Percentiles rank a stretch among this genome's conserved stretches.
Evolutionary conservation across 768 basidiomycete genomes (phyloP).

Genomic region (Rhodocollybia butyracea): DNA sequence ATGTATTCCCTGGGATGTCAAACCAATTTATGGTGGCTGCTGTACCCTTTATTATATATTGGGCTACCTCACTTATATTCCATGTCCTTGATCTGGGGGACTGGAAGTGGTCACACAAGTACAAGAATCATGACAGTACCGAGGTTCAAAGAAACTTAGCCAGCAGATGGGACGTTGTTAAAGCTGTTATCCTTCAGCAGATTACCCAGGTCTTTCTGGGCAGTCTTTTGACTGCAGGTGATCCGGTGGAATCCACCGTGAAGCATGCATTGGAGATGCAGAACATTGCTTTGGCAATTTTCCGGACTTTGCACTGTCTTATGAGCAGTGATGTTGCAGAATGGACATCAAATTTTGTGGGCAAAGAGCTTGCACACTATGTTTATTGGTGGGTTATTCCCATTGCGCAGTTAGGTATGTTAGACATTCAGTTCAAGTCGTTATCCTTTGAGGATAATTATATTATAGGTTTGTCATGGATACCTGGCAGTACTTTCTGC

Average conservation of each 20-base stretch:
- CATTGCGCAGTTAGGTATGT: slow-evolving; percentile 81
- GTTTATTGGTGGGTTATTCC: slow-evolving; percentile 96
- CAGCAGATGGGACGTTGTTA: slow-evolving; percentile 65
- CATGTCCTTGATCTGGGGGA: slow-evolving; percentile 74
- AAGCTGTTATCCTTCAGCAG: slow-evolving; percentile 86
- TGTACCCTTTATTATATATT: slow-evolving; percentile 80
- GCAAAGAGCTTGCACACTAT: slow-evolving; percentile 51
- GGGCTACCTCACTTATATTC: slow-evolving; percentile 78
- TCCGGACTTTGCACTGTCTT: slow-evolving; percentile 33
- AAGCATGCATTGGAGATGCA: slow-evolving; percentile 44
- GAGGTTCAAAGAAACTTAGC: slow-evolving; percentile 81
- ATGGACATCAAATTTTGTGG: too few relatives aligned
- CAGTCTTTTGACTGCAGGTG: slow-evolving; percentile 56
- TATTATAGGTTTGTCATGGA: slow-evolving; percentile 86
- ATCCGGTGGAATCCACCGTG: too few relatives aligned
- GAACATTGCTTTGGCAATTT: slow-evolving; percentile 37
- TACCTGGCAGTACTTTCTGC: slow-evolving; percentile 99
- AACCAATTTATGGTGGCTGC: slow-evolving; percentile 72
- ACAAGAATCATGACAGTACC: slow-evolving; percentile 83
- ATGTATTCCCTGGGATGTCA: slow-evolving; percentile 53
- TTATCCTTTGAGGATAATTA: neutral
- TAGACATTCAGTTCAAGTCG: neutral
- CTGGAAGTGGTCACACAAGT: slow-evolving; percentile 76
- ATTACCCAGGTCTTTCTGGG: slow-evolving; percentile 78
- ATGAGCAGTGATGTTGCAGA: too few relatives aligned